Percentiles rank a stretch among this genome's conserved stretches.
phyloP scores from a whole-genome alignment of 305 asterid species.

The Fraxinus paxiana region DNA sequence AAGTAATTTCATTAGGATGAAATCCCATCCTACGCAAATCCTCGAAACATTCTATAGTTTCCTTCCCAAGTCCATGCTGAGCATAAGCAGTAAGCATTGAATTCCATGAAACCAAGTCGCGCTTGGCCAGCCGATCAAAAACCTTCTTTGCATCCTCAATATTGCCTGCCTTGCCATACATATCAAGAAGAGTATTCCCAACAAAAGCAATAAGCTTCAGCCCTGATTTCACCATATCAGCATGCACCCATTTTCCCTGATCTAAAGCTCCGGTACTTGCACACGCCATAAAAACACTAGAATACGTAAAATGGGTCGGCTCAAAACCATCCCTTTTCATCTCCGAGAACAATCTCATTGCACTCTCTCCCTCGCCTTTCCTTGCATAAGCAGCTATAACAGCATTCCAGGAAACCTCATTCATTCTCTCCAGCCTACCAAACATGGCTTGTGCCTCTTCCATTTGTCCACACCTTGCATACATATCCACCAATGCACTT shows the following conservation, averaged over 20 bases:
- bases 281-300: slow-evolving; percentile 68
- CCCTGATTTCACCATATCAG: slow-evolving; percentile 67
- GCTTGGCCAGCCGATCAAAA: slow-evolving; percentile 49
- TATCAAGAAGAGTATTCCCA: slow-evolving; percentile 74
- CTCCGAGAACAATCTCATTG: slow-evolving; percentile 51
- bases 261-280: slow-evolving; percentile 71
- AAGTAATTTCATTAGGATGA: slow-evolving; percentile 59
- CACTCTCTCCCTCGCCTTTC: slow-evolving; percentile 58
- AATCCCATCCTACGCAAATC: slow-evolving; percentile 50
- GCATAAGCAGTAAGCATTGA: slow-evolving; percentile 84
- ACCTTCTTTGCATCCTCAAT: slow-evolving; percentile 67
- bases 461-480: slow-evolving; percentile 53
- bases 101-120: slow-evolving; percentile 78
- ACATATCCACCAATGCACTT: slow-evolving; percentile 81
- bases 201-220: slow-evolving; percentile 54
- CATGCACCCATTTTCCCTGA: slow-evolving; percentile 79
- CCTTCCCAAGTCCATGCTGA: slow-evolving; percentile 73
- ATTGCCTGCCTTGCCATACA: slow-evolving; percentile 85
- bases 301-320: slow-evolving; percentile 68
- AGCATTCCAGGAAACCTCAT: slow-evolving; percentile 84
- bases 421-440: slow-evolving; percentile 43
- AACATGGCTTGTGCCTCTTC: slow-evolving; percentile 52
- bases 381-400: slow-evolving; percentile 75
- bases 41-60: slow-evolving; percentile 56
- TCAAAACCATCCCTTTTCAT: slow-evolving; percentile 60